Evolutionary conservation across 2,329 filamentous ascomycete species (phyloP), one percentile per base, ranked within the genome.

Genomic region (Helotiales sp.): DNA sequence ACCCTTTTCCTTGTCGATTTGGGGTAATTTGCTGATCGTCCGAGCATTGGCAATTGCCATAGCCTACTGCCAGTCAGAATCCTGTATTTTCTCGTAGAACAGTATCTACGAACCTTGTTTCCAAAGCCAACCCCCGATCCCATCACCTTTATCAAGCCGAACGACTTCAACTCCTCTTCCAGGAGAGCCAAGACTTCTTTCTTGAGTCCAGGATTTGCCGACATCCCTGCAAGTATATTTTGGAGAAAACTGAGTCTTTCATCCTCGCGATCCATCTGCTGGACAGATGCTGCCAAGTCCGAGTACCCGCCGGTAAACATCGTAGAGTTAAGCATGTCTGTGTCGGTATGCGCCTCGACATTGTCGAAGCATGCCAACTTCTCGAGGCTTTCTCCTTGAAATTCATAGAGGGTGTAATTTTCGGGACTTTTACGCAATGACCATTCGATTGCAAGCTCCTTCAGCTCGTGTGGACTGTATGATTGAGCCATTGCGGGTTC

Each of bases 371-470:
- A 36, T 15, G 33, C 33, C 17, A 53, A 10, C 13, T 36, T 33
- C 15, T 19, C 33, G 15, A 46, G 13, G 3, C 40, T 40, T 27
- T 22, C 34, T 15, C 52, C 29, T 15, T 19, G 40, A 15, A 44
- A n/a, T 12, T 44, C 40, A 15, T 44, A 44, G 22, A 44, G 19
- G 10, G 10, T 34, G 5, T 5, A 24, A 1, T 17, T 8, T 2
- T 17, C 17, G 8, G 17, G 13, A 15, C 19, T 10, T 5, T n/a
- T 27, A 8, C 42, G 36, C 49, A 53, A 40, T 7, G 42, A 19
- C 25, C 13, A 54, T 22, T 58, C 55, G 10, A 58, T 54, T 5
- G 46, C 25, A 13, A 58, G 44, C 46, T 58, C 55, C 22, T 58
- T 58, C 25, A 57, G 13, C 40, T 44, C 40, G 22, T 24, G 10